Evolutionary conservation across 1,139 yeast genomes (phyloP), one percentile per base, ranked within the genome.

Genomic region (Torulaspora pretoriensis): DNA sequence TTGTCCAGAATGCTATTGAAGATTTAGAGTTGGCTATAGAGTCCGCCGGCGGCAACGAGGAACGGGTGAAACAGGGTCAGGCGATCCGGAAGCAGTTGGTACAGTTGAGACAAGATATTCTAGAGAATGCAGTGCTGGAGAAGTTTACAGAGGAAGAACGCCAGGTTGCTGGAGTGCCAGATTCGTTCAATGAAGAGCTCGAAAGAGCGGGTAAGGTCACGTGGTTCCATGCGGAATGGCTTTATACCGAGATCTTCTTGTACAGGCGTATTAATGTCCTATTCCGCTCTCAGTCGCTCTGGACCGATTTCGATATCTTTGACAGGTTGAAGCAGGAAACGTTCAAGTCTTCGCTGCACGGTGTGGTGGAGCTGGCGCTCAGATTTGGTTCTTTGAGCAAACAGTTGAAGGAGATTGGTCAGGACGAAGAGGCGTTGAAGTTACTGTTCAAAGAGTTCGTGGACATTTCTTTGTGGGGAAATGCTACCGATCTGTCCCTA

Each of bases 391-490:
- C 74, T 47, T 65, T 83, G 38, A 56, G 68, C 26, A 52, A 67
- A 31, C 53, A 57, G 19, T 49, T 48, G 34, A 30, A 38, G 12
- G 28, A 44, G 30, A 56, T 57, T 10, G 55, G 58, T 13, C 52
- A 67, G n/a, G 75, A 73, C 47, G 53, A 58, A 3, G 80, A 75
- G n/a, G 68, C 75, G 0, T 68, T 83, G 51, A 63, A 73, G 50
- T 60, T 77, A n/a, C 66, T 81, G 40, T 83, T 83, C 67, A 74
- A 74, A 51, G 98, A 94, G 63, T 86, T 89, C 57, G 69, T 85
- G 37, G 96, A 89, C 60, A 80, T 92, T 50, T 86, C 97, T 0
- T 71, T 92, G 47, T 92, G 98, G 98, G 99, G 99, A 19, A 92
- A 92, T 66, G 97, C 97, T 19, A 88, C 97, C 5, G 99, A 92